Evolutionary conservation across 495 filamentous ascomycete genomes (phyloP), one percentile per base, ranked within the genome.

Genomic region (Xylaria flabelliformis): DNA sequence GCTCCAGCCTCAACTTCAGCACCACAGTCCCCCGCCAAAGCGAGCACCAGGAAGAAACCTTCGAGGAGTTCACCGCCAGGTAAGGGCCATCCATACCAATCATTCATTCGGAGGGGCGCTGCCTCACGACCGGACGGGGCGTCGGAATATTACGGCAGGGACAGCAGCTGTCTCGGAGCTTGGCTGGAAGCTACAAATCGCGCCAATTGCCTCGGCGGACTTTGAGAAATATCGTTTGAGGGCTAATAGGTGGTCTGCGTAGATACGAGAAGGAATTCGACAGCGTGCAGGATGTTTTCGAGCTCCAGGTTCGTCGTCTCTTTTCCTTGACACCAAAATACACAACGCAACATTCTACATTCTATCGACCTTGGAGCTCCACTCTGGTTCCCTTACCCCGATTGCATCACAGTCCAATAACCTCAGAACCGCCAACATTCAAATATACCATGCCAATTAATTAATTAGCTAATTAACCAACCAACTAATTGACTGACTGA

Each of bases 221-320:
- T 21, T 26, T 4, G 32, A 32, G 13, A 44, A 42, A 17, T 36
- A 21, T 64, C 50, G 48, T 59, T 74, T 72, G 42, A 44, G 74
- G 71, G 77, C 75, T 79, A 76, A 83, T 69, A 55, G 36, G 41
- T 48, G 72, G 67, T 39, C 58, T 71, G 64, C 71, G 72, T 79
- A 99, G 96, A 85, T 99, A 97, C 81, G 96, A 98, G 89, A 97
- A 97, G 88, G 96, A 99, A 85, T 99, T 99, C 83, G 95, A 99
- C 55, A 83, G 83, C 80, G 96, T 99, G 65, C 93, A 98, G 84
- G 96, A 99, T 87, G 96, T 98, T 76, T 99, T 99, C 85, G 96
- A 99, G 90, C 92, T 99, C 78, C 96, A 98, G 94, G 95, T 97
- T 91, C 81, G 89, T 82, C 74, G 67, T 69, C 39, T 29, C 62